Percentiles rank a stretch among this genome's conserved stretches.
These are phyloP conservation scores for Boletellus ananiceps DNA, from an alignment of 768 basidiomycete genomes.

Conservation along the genomic window DNA sequence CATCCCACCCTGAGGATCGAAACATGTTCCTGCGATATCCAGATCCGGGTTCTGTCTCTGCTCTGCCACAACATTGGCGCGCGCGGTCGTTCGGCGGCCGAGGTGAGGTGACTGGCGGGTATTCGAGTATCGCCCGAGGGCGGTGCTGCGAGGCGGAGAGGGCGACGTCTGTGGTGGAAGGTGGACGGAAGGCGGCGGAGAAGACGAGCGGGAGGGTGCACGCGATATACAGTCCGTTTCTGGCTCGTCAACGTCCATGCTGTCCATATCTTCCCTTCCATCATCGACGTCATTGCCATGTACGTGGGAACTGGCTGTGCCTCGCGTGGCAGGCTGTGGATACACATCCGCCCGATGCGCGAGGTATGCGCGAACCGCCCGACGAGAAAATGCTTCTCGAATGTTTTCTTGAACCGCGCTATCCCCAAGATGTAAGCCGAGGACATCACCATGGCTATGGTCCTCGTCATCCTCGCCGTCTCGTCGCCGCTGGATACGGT, in stretches of 20 bases:
- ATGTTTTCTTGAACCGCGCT: constrained; percentile 53
- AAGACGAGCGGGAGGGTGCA: constrained; percentile 43
- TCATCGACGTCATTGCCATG: constrained; percentile 22
- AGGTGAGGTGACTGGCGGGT: constrained; percentile 15
- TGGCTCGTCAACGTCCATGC: constrained; percentile 47
- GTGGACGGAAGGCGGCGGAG: constrained; percentile 40
- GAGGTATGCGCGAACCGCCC: constrained; percentile 39
- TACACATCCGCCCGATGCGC: constrained; percentile 22
- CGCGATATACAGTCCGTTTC: constrained; percentile 55
- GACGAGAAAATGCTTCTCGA: constrained; percentile 48
- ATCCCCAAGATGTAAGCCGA: constrained; percentile 57
- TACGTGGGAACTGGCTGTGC: constrained; percentile 8
- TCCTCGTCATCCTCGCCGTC: constrained; percentile 32
- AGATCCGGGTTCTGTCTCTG: constrained; percentile 25
- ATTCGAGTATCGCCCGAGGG: constrained; percentile 17
- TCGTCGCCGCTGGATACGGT: constrained; percentile 18
- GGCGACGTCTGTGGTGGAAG: constrained; percentile 26
- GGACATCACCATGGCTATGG: constrained; percentile 40
- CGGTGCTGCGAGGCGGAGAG: constrained; percentile 15
- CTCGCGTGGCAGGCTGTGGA: constrained; percentile 19
- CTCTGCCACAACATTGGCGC: constrained; percentile 8
- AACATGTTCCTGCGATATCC: constrained; percentile 68
- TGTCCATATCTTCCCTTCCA: constrained; percentile 35
- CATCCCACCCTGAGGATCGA: constrained; percentile 63
- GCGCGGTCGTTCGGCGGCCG: constrained; percentile 16